phyloP scores from a whole-genome alignment of 345 rosid genomes.

The Populus tremula region DNA sequence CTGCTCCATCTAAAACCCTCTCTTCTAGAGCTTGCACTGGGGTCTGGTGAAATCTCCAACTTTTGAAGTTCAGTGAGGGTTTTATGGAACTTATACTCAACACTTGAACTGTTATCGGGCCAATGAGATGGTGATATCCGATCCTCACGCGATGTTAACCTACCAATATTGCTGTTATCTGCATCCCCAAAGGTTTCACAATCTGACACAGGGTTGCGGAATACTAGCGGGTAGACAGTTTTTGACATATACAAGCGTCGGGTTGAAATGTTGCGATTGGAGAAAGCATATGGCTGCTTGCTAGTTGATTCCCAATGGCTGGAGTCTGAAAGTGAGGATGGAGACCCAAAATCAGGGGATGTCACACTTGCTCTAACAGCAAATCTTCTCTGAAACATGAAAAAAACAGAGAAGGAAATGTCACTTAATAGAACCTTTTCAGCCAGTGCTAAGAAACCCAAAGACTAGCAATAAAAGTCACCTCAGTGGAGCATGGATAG shows the following conservation, averaged over 20 bases:
- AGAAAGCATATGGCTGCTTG: constrained; percentile 39
- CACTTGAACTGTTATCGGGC: constrained; percentile 39
- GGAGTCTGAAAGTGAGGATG: constrained; percentile 50
- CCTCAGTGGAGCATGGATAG: constrained; percentile 52
- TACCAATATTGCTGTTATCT: constrained; percentile 38
- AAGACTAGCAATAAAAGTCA: constrained; percentile 19
- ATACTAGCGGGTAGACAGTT: constrained; percentile 67
- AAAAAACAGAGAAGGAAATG: constrained; percentile 11
- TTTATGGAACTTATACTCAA: constrained; percentile 44
- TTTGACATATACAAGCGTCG: constrained; percentile 54
- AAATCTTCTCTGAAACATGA: constrained; percentile 46
- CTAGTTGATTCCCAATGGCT: constrained; percentile 50
- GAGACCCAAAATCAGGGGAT: constrained; percentile 41
- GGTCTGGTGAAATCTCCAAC: constrained; percentile 53
- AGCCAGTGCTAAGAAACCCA: constrained; percentile 4
- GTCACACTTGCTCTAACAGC: constrained; percentile 32
- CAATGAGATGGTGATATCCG: constrained; percentile 45
- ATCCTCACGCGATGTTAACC: constrained; percentile 48
- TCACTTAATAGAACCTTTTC: constrained; percentile 9
- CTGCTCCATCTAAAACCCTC: constrained; percentile 77
- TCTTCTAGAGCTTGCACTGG: constrained; percentile 59
- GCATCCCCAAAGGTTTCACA: constrained; percentile 46
- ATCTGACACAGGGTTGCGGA: constrained; percentile 78
- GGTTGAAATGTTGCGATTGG: constrained; percentile 36
- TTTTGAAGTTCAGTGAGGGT: constrained; percentile 47